Evolutionary conservation across 129 eudicot genomes (phyloP).

Genomic region (Daucus carota): DNA sequence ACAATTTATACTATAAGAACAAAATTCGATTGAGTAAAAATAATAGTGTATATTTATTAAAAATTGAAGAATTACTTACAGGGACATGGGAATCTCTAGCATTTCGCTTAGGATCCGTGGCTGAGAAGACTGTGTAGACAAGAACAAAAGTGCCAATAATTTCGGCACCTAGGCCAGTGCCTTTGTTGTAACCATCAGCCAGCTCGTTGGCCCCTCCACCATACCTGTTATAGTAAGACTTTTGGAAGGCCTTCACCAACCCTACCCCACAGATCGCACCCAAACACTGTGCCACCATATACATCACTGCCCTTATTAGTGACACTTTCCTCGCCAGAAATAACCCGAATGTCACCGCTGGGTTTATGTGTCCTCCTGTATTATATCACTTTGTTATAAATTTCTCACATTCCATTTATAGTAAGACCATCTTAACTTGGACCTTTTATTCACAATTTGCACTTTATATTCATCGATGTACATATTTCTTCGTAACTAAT

Average conservation of each 20-base stretch:
- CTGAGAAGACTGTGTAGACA: constrained; percentile 84
- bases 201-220: constrained; percentile 84
- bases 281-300: constrained; percentile 80
- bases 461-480: too few relatives aligned
- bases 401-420: too few relatives aligned
- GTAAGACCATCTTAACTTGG: too few relatives aligned
- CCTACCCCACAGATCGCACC: constrained; percentile 96
- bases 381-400: too few relatives aligned
- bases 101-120: constrained; percentile 86
- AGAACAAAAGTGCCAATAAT: constrained; percentile 89
- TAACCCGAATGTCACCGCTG: constrained; percentile 85
- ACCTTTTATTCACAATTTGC: too few relatives aligned
- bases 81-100: constrained; percentile 97
- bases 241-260: constrained; percentile 79
- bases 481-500: too few relatives aligned
- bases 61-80: constrained; percentile 30
- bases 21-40: not conserved
- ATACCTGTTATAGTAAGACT: constrained; percentile 47
- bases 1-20: not conserved
- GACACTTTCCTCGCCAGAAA: constrained; percentile 86
- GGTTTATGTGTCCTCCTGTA: constrained; percentile 90
- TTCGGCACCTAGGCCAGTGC: constrained; percentile 75
- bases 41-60: too few relatives aligned
- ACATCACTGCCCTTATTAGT: constrained; percentile 54
- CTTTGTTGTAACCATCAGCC: constrained; percentile 65